phyloP scores from a whole-genome alignment of 805 yeast genomes.

The Cyberlindnera samutprakarnensis region DNA sequence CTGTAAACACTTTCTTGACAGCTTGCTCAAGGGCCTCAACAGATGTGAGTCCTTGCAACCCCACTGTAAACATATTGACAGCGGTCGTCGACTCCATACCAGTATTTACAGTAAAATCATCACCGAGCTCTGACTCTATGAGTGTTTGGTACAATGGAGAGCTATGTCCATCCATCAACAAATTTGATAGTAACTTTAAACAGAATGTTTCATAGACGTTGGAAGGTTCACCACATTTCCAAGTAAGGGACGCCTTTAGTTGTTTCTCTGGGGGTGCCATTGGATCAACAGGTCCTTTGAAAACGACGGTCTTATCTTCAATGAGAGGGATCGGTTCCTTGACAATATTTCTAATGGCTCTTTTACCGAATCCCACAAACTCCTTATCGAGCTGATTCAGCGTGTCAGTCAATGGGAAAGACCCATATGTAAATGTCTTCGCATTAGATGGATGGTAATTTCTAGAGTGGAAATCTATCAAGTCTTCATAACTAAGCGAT shows the following conservation, averaged over 20 bases:
- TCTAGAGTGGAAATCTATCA: conserved; percentile 64
- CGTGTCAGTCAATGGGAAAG: conserved; percentile 55
- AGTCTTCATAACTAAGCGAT: conserved; percentile 61
- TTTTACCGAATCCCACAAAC: conserved; percentile 46
- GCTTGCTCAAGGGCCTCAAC: conserved; percentile 37
- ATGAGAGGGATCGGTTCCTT: conserved; percentile 25
- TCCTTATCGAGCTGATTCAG: conserved; percentile 47
- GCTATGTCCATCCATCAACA: conserved; percentile 85
- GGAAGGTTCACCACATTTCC: conserved; percentile 74
- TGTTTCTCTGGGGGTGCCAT: conserved; percentile 61
- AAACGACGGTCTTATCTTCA: conserved; percentile 28
- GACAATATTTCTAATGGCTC: conserved; percentile 28
- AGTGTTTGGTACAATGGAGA: conserved; percentile 83
- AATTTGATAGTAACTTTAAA: conserved; percentile 58
- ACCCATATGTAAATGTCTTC: conserved; percentile 82
- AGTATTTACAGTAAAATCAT: conserved; percentile 80
- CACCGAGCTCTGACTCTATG: conserved; percentile 77
- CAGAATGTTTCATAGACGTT: conserved; percentile 66
- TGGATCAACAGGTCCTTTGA: conserved; percentile 79
- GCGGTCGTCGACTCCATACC: conserved; percentile 83
- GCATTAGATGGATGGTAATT: conserved; percentile 91
- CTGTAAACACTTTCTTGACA: conserved; percentile 39
- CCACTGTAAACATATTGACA: conserved; percentile 71
- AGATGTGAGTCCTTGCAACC: conserved; percentile 71
- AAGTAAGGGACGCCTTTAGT: conserved; percentile 74